phyloP scores from a whole-genome alignment of 345 rosid species.

The Eucalyptus cloeziana region DNA sequence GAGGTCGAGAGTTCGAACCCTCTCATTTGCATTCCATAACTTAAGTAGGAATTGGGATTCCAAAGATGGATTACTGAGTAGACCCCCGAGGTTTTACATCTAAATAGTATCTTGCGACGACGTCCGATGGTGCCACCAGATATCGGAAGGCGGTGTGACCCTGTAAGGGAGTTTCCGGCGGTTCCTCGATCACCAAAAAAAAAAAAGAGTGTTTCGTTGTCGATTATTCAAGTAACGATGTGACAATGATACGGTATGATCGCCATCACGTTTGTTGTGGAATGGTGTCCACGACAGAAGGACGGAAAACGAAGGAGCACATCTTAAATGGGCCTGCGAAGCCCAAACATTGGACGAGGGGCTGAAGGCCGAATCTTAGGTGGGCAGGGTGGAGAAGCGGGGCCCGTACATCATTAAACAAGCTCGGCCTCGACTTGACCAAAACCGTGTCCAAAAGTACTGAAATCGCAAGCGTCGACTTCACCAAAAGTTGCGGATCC shows the following conservation, averaged over 20 bases:
- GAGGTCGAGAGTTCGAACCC: no score
- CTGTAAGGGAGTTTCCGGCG: no score
- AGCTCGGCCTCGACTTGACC: background rate
- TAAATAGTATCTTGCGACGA: no score
- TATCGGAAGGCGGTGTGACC: no score
- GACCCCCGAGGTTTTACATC: no score
- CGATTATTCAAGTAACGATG: background rate
- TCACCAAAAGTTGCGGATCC: background rate
- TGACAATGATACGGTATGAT: background rate
- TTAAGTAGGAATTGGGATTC: no score
- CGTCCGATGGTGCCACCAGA: no score
- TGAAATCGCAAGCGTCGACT: background rate
- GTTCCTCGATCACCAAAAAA: no score
- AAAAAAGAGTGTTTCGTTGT: background rate
- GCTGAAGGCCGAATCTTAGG: background rate
- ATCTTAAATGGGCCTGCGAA: background rate
- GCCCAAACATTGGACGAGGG: background rate
- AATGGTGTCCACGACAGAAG: accelerated
- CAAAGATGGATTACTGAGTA: no score
- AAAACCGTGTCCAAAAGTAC: background rate
- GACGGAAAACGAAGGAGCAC: background rate
- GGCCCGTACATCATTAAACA: background rate
- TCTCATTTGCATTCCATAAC: no score
- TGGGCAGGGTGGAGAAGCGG: background rate
- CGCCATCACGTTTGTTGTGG: background rate